phyloP scores from a whole-genome alignment of 2,329 filamentous ascomycete species.

The Rugonectria rugulosa region DNA sequence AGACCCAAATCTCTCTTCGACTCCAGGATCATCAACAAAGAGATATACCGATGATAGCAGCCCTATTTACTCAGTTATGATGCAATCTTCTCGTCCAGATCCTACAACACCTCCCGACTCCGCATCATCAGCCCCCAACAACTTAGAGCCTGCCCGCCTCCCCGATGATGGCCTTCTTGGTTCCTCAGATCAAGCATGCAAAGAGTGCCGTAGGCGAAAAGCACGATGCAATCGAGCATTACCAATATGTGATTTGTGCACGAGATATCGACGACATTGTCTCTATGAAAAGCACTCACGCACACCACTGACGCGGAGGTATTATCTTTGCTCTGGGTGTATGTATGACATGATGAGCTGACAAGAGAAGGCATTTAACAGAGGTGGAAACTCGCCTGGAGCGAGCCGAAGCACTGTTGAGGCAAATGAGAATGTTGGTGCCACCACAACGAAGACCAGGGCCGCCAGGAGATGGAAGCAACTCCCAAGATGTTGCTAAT shows the following conservation, averaged over 20 bases:
- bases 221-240: conserved; percentile 48
- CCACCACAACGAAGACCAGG: conserved; percentile 36
- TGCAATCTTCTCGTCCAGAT: conserved; percentile 1
- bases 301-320: conserved; percentile 57
- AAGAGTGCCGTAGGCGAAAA: conserved; percentile 51
- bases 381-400: conserved; percentile 53
- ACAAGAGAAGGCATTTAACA: conserved; percentile 46
- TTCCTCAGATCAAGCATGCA: conserved; percentile 47
- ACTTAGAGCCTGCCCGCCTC: conserved; percentile 4
- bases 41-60: neutral
- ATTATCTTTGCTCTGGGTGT: conserved; percentile 13
- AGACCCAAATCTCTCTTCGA: conserved; percentile 3
- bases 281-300: conserved; percentile 57
- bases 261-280: conserved; percentile 54
- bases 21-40: neutral
- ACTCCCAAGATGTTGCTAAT: neutral
- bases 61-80: neutral
- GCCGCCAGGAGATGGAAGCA: conserved; percentile 13
- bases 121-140: neutral
- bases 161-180: conserved; percentile 29
- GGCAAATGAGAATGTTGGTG: conserved; percentile 40
- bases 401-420: conserved; percentile 42
- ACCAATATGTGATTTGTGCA: conserved; percentile 50
- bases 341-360: conserved; percentile 2
- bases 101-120: neutral